Percentiles rank a stretch among this genome's conserved stretches.
Evolutionary conservation across 2,329 filamentous ascomycete genomes (phyloP).

Genomic region (Cyphellophora europaea): DNA sequence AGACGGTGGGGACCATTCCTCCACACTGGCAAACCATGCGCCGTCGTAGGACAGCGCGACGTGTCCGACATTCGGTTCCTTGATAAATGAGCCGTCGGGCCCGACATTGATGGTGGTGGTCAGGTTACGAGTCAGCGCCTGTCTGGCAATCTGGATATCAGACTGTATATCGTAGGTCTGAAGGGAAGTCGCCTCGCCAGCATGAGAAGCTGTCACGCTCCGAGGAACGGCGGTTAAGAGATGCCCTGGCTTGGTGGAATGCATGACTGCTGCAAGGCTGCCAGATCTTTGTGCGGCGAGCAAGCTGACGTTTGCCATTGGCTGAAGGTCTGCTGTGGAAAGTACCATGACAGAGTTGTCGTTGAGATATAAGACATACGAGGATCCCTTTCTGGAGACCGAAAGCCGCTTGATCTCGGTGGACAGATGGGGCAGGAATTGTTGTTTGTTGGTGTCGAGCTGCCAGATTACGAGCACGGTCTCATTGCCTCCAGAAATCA

Average conservation of each 20-base stretch:
- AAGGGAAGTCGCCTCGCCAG: constrained; percentile 48
- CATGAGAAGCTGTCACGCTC: constrained; percentile 19
- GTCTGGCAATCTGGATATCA: constrained; percentile 69
- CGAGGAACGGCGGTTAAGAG: constrained; percentile 58
- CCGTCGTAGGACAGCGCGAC: constrained; percentile 72
- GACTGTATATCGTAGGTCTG: constrained; percentile 82
- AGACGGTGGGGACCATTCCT: constrained; percentile 81
- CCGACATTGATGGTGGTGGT: constrained; percentile 71
- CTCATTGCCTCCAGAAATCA: constrained; percentile 87
- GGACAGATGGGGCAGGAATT: constrained; percentile 82
- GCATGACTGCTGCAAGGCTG: constrained; percentile 50
- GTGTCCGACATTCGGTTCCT: constrained; percentile 68
- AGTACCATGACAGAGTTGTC: constrained; percentile 89
- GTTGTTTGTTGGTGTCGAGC: constrained; percentile 71
- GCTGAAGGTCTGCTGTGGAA: constrained; percentile 80
- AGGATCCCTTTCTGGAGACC: constrained; percentile 68
- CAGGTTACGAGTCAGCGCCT: constrained; percentile 82
- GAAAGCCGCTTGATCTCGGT: constrained; percentile 76
- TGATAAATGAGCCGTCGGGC: constrained; percentile 60
- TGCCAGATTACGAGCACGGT: constrained; percentile 90
- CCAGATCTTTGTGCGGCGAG: constrained; percentile 32
- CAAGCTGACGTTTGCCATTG: constrained; percentile 62
- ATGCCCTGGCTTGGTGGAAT: constrained; percentile 52
- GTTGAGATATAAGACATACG: constrained; percentile 75
- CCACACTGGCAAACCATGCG: constrained; percentile 81